These are phyloP conservation scores for Linnemannia zychae DNA, from an alignment of 192 early-diverging fungal genomes.

Conservation along the genomic window DNA sequence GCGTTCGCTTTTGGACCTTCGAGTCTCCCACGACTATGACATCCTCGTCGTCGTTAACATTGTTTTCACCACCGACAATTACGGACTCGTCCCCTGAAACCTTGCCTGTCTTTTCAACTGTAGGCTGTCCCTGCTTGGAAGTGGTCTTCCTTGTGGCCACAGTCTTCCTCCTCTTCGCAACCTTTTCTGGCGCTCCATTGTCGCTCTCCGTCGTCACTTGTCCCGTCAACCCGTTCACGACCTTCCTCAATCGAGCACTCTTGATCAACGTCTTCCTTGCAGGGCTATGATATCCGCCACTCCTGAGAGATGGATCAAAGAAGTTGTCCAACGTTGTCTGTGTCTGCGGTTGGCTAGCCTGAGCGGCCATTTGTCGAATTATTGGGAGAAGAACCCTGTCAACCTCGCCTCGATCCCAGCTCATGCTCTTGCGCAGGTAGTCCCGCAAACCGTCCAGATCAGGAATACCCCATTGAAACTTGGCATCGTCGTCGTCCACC, in stretches of 20 bases:
- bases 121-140: conserved; percentile 14
- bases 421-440: conserved; percentile 71
- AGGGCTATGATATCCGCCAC: conserved; percentile 19
- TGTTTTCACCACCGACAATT: background rate
- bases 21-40: conserved; percentile 11
- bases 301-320: conserved; percentile 48
- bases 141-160: background rate
- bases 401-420: conserved; percentile 74
- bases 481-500: conserved; percentile 72
- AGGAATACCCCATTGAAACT: conserved; percentile 81
- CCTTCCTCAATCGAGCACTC: conserved; percentile 60
- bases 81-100: background rate
- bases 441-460: conserved; percentile 75
- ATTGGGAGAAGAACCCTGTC: conserved; percentile 81
- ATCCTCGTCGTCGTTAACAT: conserved; percentile 3
- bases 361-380: conserved; percentile 66
- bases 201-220: conserved; percentile 10
- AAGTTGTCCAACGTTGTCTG: conserved; percentile 58
- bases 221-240: conserved; percentile 57
- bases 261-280: conserved; percentile 35
- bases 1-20: conserved; percentile 21
- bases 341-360: conserved; percentile 47
- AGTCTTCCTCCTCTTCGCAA: background rate
- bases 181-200: background rate
- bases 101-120: background rate